Percentiles rank a stretch among this genome's conserved stretches.
These are phyloP conservation scores for Puccinia triticina DNA, from an alignment of 1,284 basidiomycete genomes.

Conservation along the genomic window DNA sequence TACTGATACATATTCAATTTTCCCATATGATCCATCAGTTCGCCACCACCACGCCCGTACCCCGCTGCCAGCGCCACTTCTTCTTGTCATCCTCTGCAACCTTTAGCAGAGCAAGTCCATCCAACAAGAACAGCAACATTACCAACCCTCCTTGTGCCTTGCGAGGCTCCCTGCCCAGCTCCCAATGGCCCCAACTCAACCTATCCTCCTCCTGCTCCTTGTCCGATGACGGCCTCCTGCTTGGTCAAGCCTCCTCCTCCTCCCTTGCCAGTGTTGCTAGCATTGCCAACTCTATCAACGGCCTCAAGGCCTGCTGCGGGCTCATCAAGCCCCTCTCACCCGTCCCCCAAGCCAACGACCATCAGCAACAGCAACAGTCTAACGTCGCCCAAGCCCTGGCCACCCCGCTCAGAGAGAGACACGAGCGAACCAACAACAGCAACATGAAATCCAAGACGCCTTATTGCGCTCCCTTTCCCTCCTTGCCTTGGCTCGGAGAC, in stretches of 20 bases:
- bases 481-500: constrained; percentile 37
- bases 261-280: constrained; percentile 57
- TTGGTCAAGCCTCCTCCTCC: constrained; percentile 52
- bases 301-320: constrained; percentile 47
- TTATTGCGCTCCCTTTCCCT: constrained; percentile 43
- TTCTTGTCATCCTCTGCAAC: too few relatives aligned
- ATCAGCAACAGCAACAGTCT: constrained; percentile 20
- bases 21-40: too few relatives aligned
- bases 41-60: too few relatives aligned
- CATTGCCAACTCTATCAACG: constrained; percentile 39
- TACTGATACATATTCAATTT: too few relatives aligned
- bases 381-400: constrained; percentile 3
- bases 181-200: constrained; percentile 51
- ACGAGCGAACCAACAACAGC: constrained; percentile 7
- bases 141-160: constrained; percentile 53
- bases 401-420: not conserved
- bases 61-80: too few relatives aligned
- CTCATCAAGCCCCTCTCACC: constrained; percentile 48
- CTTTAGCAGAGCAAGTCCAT: too few relatives aligned
- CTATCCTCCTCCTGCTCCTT: constrained; percentile 53
- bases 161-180: constrained; percentile 52
- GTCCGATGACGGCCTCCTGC: constrained; percentile 52
- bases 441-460: too few relatives aligned
- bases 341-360: not conserved
- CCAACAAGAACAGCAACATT: too few relatives aligned